A percentile compares a stretch with the other conserved stretches of the same genome.
phyloP scores from a whole-genome alignment of 805 yeast genomes.

The Zygoascus ofunaensis region DNA sequence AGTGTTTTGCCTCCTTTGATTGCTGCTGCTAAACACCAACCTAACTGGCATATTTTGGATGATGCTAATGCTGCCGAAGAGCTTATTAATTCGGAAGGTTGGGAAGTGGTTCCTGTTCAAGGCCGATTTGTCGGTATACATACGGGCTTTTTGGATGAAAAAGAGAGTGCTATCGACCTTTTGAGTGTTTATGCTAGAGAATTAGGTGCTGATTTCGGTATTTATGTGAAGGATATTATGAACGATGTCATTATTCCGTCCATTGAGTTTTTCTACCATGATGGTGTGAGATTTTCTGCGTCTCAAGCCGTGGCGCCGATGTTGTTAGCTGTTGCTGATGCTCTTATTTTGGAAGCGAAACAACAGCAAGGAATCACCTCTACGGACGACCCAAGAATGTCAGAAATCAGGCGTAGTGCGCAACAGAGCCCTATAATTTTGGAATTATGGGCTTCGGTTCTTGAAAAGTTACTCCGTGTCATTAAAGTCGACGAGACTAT shows the following conservation, averaged over 20 bases:
- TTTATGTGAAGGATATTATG: slow-evolving; percentile 71
- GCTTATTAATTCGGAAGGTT: slow-evolving; percentile 74
- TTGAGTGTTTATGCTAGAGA: slow-evolving; percentile 77
- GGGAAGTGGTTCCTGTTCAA: slow-evolving; percentile 86
- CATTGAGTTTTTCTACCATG: slow-evolving; percentile 82
- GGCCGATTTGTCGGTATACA: slow-evolving; percentile 94
- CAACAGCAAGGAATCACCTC: slow-evolving; percentile 33
- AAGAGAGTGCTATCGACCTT: slow-evolving; percentile 84
- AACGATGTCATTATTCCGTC: slow-evolving; percentile 79
- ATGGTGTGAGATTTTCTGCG: slow-evolving; percentile 88
- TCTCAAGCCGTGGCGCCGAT: slow-evolving; percentile 76
- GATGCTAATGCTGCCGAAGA: slow-evolving; percentile 80
- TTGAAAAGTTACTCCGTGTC: slow-evolving; percentile 57
- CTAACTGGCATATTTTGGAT: slow-evolving; percentile 80
- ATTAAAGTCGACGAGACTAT: slow-evolving; percentile 72
- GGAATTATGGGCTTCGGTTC: slow-evolving; percentile 62
- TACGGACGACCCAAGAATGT: not conserved
- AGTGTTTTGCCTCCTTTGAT: slow-evolving; percentile 84
- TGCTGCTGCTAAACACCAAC: slow-evolving; percentile 77
- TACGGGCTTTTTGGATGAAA: slow-evolving; percentile 89
- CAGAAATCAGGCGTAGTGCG: slow-evolving; percentile 16
- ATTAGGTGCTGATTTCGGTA: slow-evolving; percentile 71
- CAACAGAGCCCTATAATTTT: slow-evolving; percentile 41
- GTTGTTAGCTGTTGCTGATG: slow-evolving; percentile 48
- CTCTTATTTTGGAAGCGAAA: slow-evolving; percentile 40